Conservation (phyloP, 441 rosid genomes). For the Kokia cookei region DNA sequence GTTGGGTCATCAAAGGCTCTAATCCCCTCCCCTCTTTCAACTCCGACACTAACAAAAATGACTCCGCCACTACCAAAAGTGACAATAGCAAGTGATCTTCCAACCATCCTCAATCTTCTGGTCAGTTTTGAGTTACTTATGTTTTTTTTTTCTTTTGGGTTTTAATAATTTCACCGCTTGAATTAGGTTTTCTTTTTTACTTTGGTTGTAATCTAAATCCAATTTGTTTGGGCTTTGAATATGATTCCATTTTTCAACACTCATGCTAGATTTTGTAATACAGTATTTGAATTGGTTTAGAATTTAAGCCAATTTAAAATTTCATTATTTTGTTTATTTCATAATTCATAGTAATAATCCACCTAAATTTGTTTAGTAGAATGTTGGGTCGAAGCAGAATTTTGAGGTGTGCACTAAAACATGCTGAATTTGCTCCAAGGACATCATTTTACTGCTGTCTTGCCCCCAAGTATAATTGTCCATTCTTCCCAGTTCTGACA, state of each 20-base stretch:
- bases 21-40: constrained; percentile 81
- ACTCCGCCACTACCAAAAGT: constrained; percentile 9
- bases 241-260: background rate
- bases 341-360: background rate
- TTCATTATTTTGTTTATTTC: background rate
- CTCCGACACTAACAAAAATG: constrained; percentile 9
- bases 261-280: background rate
- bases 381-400: background rate
- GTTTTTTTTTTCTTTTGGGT: background rate
- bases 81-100: constrained; percentile 3
- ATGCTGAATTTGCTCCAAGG: background rate
- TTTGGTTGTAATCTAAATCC: background rate
- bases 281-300: background rate
- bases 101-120: background rate
- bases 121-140: background rate
- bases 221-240: background rate
- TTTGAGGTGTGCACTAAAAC: background rate
- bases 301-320: background rate
- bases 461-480: background rate
- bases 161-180: background rate
- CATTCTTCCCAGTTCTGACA: background rate
- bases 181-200: background rate
- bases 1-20: constrained; percentile 87
- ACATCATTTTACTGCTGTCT: background rate
- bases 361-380: background rate